These are phyloP conservation scores for Fusarium marasasianum DNA, from an alignment of 2,329 filamentous ascomycete genomes.

Conservation along the genomic window DNA sequence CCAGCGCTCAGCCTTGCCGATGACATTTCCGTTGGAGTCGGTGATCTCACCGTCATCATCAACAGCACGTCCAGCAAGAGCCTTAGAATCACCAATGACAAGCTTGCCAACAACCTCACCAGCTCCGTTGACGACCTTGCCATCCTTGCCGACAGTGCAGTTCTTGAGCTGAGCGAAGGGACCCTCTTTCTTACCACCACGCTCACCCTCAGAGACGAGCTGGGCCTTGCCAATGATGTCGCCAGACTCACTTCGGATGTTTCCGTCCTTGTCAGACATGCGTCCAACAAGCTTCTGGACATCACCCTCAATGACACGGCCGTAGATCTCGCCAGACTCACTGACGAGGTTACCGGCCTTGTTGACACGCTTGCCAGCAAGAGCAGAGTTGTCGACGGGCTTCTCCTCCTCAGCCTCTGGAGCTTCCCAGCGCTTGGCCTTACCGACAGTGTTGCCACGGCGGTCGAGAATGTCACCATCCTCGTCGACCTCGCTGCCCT, in stretches of 20 bases:
- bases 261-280: constrained; percentile 76
- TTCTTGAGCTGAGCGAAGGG: constrained; percentile 74
- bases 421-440: constrained; percentile 74
- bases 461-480: constrained; percentile 76
- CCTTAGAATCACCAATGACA: constrained; percentile 75
- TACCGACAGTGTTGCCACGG: constrained; percentile 72
- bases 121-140: constrained; percentile 70
- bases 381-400: constrained; percentile 66
- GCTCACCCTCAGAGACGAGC: constrained; percentile 73
- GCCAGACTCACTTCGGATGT: constrained; percentile 77
- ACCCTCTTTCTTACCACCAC: constrained; percentile 70
- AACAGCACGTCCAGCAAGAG: constrained; percentile 76
- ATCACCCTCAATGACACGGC: constrained; percentile 74
- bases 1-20: constrained; percentile 69
- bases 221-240: constrained; percentile 75
- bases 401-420: constrained; percentile 59
- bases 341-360: constrained; percentile 73
- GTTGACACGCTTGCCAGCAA: constrained; percentile 77
- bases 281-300: constrained; percentile 70
- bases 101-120: constrained; percentile 79
- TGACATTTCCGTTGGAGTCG: constrained; percentile 74
- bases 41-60: constrained; percentile 86
- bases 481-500: constrained; percentile 72
- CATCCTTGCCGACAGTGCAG: constrained; percentile 73
- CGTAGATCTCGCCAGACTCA: constrained; percentile 64